Evolutionary conservation across 2,329 filamentous ascomycete genomes (phyloP), one percentile per base, ranked within the genome.

Genomic region (Cladosporium sp.): DNA sequence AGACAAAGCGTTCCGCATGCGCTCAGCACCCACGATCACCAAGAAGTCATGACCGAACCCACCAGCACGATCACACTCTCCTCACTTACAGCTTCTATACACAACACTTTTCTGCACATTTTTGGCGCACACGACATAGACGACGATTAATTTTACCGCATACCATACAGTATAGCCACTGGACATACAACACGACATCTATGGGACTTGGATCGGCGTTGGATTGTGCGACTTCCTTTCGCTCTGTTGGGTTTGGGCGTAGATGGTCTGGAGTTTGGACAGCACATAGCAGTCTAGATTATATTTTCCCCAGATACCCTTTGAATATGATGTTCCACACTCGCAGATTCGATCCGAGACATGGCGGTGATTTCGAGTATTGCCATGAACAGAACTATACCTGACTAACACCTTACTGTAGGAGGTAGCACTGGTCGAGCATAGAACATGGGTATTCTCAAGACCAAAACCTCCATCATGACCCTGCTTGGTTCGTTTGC

Each of bases 1-100:
- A 79, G 77, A 79, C 61, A 79, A 79, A 58, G 74, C 76, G 45
- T 79, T 80, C 58, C 69, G 76, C 40, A 73, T 78, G 64, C 72
- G 76, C 28, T 79, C 78, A 57, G 69, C 72, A 15, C 75, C 76
- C 5, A 55, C 59, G 15, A 39, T 60, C 38, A 50, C 60, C 38
- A 70, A 69, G 63, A 59, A 59, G 42, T 19, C 47, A 38, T 59
- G 38, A 52, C 14, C 8, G 3, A 45, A 14, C 20, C 39, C 6
- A 30, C 2, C 15, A 55, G 28, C 52, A 37, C 42, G 52, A 43
- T 17, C 25, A 43, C 28, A 17, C 19, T 37, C 42, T 7, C 34
- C 28, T 47, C 15, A 55, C 36, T 34, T 45, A 55, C 52, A 37
- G 36, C 36, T 51, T 51, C 49, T 39, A 38, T 12, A 51, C 9